Evolutionary conservation across 495 filamentous ascomycete genomes (phyloP).

Genomic region (Aspergillus bertholletiae): DNA sequence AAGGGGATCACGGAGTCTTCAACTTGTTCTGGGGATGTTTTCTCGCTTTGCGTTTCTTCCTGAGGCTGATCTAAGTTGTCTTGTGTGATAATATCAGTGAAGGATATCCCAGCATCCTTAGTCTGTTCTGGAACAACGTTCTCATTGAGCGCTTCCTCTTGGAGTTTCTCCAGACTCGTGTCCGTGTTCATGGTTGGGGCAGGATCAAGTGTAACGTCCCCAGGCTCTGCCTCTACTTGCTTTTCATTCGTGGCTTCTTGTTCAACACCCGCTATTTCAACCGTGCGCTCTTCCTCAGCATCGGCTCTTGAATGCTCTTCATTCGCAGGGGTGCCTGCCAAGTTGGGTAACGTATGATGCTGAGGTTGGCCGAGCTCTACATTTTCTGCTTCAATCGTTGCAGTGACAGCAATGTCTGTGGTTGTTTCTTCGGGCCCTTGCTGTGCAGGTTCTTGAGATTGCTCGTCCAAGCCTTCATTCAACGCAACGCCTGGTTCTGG

Average conservation of each 20-base stretch:
- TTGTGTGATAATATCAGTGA: too few relatives aligned
- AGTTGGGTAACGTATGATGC: neutral
- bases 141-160: neutral
- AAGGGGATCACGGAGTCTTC: neutral
- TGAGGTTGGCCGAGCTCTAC: neutral
- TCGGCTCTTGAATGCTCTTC: neutral
- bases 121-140: neutral
- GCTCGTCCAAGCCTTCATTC: neutral
- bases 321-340: slow-evolving; percentile 1
- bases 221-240: neutral
- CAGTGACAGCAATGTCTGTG: neutral
- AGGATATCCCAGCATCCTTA: neutral
- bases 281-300: neutral
- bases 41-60: slow-evolving; percentile 10
- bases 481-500: neutral
- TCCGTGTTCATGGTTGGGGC: neutral
- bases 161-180: neutral
- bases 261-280: neutral
- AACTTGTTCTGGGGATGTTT: neutral
- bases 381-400: neutral
- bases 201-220: neutral
- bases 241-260: neutral
- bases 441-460: neutral
- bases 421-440: neutral
- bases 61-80: too few relatives aligned